Evolutionary conservation across 768 basidiomycete species (phyloP), one percentile per base, ranked within the genome.

Genomic region (Phanerodontia chrysosporium): DNA sequence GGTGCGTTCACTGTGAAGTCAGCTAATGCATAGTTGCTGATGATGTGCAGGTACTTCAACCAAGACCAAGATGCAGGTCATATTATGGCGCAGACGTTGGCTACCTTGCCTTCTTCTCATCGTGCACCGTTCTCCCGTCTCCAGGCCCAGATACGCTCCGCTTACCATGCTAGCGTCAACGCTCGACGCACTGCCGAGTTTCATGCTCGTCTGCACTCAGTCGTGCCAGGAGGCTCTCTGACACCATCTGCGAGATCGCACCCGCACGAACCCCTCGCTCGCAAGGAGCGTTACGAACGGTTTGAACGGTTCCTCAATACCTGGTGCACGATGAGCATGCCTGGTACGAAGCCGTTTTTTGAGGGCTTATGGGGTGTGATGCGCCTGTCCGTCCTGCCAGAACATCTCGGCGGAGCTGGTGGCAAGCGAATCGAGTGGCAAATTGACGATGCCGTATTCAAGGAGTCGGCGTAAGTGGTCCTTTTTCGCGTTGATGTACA

Each of bases 381-480:
- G 78, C 82, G 91, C 61, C 75, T 93, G 39, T 92, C 95, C 69
- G 84, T 86, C 45, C 80, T 95, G 46, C 91, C 92, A 51, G 84
- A 86, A 68, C 80, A 82, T 46, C 78, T 92, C 42, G 92, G 94
- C 48, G 93, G 94, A 55, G 89, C 90, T 32, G 94, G 92, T 48
- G 71, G 72, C 30, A 78, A 76, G 65, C 78, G 82, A 65, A 85
- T 95, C 55, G 82, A 89, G 66, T 96, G 94, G 94, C 91, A 94
- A 76, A 77, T 95, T 22, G 94, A 96, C 71, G 94, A 96, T 76
- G 92, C 92, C 21, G 91, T 95, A 16, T 92, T 95, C 75, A 89
- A 93, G 68, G 94, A 96, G 74, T 84, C 92, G 63, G 93, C 90
- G 93, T 93, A 79, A 78, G 93, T 83, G 36, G 30, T 46, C 55